These are phyloP conservation scores for Auriscalpium microsporum DNA, from an alignment of 768 basidiomycete genomes.

Conservation along the genomic window DNA sequence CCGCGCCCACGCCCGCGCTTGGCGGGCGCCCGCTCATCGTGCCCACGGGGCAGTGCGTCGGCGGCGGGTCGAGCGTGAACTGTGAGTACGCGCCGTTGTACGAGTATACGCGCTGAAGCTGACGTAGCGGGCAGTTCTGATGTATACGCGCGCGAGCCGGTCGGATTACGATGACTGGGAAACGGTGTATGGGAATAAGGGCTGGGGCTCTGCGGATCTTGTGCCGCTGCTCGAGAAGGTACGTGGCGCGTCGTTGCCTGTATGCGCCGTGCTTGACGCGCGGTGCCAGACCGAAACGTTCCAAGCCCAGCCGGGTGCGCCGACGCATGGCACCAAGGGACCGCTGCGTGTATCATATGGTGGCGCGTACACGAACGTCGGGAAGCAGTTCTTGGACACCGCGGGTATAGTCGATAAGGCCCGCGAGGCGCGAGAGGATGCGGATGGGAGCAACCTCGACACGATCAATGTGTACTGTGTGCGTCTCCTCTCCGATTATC, in stretches of 20 bases:
- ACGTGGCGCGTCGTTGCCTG: not conserved
- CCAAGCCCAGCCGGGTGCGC: constrained; percentile 19
- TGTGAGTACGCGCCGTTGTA: constrained; percentile 19
- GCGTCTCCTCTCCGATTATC: not conserved
- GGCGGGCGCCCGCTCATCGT: constrained; percentile 39
- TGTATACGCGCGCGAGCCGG: constrained; percentile 50
- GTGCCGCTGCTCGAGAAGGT: constrained; percentile 56
- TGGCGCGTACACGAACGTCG: constrained; percentile 16
- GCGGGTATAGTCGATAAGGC: constrained; percentile 16
- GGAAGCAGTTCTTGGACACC: constrained; percentile 20
- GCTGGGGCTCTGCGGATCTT: constrained; percentile 51
- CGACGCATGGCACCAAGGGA: constrained; percentile 38
- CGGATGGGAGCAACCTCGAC: constrained; percentile 15
- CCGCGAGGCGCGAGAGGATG: constrained; percentile 13
- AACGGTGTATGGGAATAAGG: constrained; percentile 37
- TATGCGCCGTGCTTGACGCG: not conserved
- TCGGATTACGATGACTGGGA: constrained; percentile 66
- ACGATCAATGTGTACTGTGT: constrained; percentile 21
- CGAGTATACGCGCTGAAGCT: not conserved
- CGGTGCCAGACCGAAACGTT: constrained; percentile 34
- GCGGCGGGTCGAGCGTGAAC: constrained; percentile 57
- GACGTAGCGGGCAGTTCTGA: constrained; percentile 9
- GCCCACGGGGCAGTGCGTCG: constrained; percentile 41
- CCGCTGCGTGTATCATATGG: constrained; percentile 33
- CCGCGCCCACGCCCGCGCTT: constrained; percentile 33